Percentiles rank a stretch among this genome's conserved stretches.
These are phyloP conservation scores for Trichoderma virens DNA, from an alignment of 495 filamentous ascomycete species.

Conservation along the genomic window DNA sequence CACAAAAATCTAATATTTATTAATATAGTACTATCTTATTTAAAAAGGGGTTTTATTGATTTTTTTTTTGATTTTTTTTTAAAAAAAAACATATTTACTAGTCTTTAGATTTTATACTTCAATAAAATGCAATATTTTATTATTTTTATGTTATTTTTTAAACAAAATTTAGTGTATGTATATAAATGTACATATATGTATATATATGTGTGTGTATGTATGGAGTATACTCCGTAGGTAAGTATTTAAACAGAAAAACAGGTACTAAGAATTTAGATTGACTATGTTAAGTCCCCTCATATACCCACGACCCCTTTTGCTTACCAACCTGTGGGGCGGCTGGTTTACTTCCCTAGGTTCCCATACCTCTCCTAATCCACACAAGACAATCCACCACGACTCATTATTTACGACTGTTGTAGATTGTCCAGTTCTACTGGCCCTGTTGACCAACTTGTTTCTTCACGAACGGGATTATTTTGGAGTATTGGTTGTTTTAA, in stretches of 20 bases:
- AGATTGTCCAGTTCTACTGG: not conserved
- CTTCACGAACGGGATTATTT: not conserved
- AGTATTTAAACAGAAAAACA: not conserved
- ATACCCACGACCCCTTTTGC: not conserved
- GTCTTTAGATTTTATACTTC: too few relatives aligned
- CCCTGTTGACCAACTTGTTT: not conserved
- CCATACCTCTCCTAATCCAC: conserved; percentile 2
- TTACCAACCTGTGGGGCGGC: not conserved
- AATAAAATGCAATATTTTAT: not conserved
- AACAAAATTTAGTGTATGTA: not conserved
- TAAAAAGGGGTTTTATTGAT: too few relatives aligned
- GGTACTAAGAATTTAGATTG: too few relatives aligned
- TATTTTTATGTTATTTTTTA: not conserved
- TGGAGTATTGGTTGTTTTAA: not conserved
- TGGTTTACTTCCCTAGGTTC: not conserved
- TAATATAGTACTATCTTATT: too few relatives aligned
- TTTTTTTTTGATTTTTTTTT: too few relatives aligned
- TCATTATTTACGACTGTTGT: not conserved
- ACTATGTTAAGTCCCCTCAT: not conserved
- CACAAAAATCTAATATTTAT: too few relatives aligned
- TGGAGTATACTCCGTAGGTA: too few relatives aligned
- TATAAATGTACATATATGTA: not conserved
- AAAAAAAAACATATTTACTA: too few relatives aligned
- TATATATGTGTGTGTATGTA: not conserved
- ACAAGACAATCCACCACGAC: not conserved